A percentile compares a stretch with the other conserved stretches of the same genome.
phyloP scores from a whole-genome alignment of 441 rosid genomes.

The Populus trichocarpa region DNA sequence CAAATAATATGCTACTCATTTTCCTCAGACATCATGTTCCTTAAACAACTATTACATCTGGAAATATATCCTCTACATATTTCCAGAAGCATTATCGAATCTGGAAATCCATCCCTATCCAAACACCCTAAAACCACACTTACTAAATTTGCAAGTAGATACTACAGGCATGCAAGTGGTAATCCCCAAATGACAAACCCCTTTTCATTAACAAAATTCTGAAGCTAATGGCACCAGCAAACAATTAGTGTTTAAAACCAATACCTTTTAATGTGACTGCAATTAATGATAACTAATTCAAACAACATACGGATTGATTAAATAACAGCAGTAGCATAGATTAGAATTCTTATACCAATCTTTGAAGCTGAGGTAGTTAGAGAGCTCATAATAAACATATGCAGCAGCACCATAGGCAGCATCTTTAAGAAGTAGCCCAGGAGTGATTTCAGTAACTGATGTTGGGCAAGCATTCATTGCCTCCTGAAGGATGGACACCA shows the following conservation, averaged over 20 bases:
- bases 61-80: background rate
- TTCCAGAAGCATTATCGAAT: background rate
- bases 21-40: background rate
- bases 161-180: background rate
- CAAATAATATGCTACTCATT: background rate
- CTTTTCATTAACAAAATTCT: background rate
- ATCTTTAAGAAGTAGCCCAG: slow-evolving; percentile 90
- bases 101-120: background rate
- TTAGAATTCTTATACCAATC: slow-evolving; percentile 62
- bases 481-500: slow-evolving; percentile 93
- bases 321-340: background rate
- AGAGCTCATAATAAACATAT: slow-evolving; percentile 97
- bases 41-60: background rate
- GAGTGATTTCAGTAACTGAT: slow-evolving; percentile 75
- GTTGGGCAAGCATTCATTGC: slow-evolving; percentile 91
- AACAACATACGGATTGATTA: slow-evolving; percentile 8
- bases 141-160: background rate
- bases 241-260: background rate
- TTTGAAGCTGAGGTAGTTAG: slow-evolving; percentile 89
- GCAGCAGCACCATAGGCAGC: slow-evolving; percentile 99
- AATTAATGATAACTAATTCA: background rate
- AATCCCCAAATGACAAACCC: background rate
- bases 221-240: background rate
- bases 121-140: background rate
- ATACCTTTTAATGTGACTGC: background rate